Conservation (phyloP, 2,329 filamentous ascomycete species). For the Apiospora rasikravindrae region DNA sequence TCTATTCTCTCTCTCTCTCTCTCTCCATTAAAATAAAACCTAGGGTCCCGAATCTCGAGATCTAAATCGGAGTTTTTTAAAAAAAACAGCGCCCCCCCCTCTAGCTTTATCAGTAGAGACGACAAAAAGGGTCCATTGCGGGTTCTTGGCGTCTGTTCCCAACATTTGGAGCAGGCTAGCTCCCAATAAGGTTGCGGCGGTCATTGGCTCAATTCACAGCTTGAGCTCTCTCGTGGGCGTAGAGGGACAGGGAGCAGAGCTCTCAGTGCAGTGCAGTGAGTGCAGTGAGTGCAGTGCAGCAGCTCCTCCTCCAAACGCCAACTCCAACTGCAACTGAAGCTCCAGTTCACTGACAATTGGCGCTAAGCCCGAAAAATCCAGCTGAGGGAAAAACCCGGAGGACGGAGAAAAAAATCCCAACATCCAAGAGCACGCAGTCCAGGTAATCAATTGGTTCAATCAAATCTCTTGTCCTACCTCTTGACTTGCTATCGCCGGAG, state of each 20-base stretch:
- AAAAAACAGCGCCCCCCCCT: neutral
- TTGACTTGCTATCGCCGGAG: conserved; percentile 10
- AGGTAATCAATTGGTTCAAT: conserved; percentile 3
- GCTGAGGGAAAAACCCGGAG: conserved; percentile 17
- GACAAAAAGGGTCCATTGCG: neutral
- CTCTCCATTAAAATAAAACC: neutral
- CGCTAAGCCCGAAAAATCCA: conserved; percentile 17
- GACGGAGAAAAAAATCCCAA: conserved; percentile 19
- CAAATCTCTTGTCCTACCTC: conserved; percentile 14
- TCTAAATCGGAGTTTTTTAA: neutral
- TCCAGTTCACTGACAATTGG: neutral
- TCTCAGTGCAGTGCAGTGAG: neutral
- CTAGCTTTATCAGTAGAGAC: neutral
- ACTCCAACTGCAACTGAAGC: too few species aligned
- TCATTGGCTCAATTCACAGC: neutral
- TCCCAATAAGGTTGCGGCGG: neutral
- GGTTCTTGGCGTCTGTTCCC: conserved; percentile 8
- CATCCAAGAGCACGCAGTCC: neutral
- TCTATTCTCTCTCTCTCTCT: too few species aligned
- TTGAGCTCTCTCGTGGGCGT: neutral
- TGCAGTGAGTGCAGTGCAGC: neutral
- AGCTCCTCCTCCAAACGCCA: neutral
- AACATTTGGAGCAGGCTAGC: conserved; percentile 3
- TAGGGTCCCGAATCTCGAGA: neutral
- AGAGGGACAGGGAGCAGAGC: neutral